These are phyloP conservation scores for Haplosporangium sp. DNA, from an alignment of 371 early-diverging fungal genomes.

Conservation along the genomic window DNA sequence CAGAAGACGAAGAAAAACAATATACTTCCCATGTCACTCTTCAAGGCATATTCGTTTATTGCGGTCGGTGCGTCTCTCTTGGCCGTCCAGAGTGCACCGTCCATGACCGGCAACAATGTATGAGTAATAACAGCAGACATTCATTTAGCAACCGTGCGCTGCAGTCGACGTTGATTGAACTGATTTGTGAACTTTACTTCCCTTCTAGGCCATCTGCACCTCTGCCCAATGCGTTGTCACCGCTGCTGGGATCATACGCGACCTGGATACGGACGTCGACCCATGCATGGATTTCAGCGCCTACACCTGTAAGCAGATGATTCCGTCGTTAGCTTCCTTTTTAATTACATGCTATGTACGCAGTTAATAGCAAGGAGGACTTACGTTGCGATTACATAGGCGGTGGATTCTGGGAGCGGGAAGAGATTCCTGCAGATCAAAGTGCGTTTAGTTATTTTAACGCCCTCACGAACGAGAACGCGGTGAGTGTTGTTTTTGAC, in stretches of 20 bases:
- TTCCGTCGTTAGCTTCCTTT: slow-evolving; percentile 14
- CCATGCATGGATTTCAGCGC: slow-evolving; percentile 65
- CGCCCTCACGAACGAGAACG: slow-evolving; percentile 11
- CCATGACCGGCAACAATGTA: too few relatives aligned
- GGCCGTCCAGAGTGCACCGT: too few relatives aligned
- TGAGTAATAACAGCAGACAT: too few relatives aligned
- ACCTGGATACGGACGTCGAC: slow-evolving; percentile 56
- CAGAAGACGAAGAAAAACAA: too few relatives aligned
- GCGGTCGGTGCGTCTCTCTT: too few relatives aligned
- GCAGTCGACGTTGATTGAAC: background rate
- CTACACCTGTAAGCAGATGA: slow-evolving; percentile 59
- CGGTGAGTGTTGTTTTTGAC: slow-evolving; percentile 8
- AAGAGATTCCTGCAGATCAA: slow-evolving; percentile 62
- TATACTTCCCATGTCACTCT: too few relatives aligned
- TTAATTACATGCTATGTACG: background rate
- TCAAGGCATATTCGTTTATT: too few relatives aligned
- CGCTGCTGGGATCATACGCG: slow-evolving; percentile 61
- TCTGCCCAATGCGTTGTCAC: slow-evolving; percentile 64
- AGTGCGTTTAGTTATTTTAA: slow-evolving; percentile 49
- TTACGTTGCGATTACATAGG: slow-evolving; percentile 38
- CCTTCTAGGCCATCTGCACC: slow-evolving; percentile 56
- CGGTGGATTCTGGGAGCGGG: slow-evolving; percentile 55
- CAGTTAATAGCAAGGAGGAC: too few relatives aligned
- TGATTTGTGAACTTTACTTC: background rate
- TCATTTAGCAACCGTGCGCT: too few relatives aligned